A percentile compares a stretch with the other conserved stretches of the same genome.
These are phyloP conservation scores for Pythium insidiosum DNA, from an alignment of 352 stramenopile species.

Conservation along the genomic window DNA sequence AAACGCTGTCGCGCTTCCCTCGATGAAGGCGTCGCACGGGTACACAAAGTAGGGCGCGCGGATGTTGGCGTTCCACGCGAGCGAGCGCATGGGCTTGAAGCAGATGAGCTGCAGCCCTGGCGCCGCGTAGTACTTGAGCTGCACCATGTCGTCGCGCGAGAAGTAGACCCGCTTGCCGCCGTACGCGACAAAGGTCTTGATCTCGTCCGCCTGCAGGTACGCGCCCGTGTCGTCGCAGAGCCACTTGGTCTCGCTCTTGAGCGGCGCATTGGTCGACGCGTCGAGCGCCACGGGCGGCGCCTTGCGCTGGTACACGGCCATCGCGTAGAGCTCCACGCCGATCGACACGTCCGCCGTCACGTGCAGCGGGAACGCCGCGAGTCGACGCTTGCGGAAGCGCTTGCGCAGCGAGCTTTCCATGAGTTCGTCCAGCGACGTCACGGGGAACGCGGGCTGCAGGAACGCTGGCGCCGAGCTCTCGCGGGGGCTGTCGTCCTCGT, in stretches of 20 bases:
- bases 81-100: conserved; percentile 55
- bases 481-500: conserved; percentile 14
- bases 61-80: conserved; percentile 66
- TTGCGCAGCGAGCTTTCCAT: conserved; percentile 76
- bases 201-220: conserved; percentile 64
- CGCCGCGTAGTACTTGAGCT: conserved; percentile 73
- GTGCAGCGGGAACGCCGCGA: conserved; percentile 55
- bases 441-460: conserved; percentile 62
- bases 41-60: conserved; percentile 78
- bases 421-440: conserved; percentile 66
- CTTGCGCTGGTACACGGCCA: conserved; percentile 55
- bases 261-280: conserved; percentile 58
- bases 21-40: conserved; percentile 67
- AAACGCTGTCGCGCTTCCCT: conserved; percentile 66
- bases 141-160: conserved; percentile 64
- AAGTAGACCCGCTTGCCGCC: conserved; percentile 77
- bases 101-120: conserved; percentile 74
- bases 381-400: conserved; percentile 64
- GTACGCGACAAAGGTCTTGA: conserved; percentile 70
- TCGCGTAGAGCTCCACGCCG: conserved; percentile 66
- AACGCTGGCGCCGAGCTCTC: no score
- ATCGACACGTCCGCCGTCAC: conserved; percentile 73
- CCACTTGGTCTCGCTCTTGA: conserved; percentile 81
- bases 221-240: conserved; percentile 74
- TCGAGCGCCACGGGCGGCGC: conserved; percentile 51